A percentile compares a stretch with the other conserved stretches of the same genome.
These are phyloP conservation scores for Dothiorella sarmentorum DNA, from an alignment of 2,329 filamentous ascomycete species.

Conservation along the genomic window DNA sequence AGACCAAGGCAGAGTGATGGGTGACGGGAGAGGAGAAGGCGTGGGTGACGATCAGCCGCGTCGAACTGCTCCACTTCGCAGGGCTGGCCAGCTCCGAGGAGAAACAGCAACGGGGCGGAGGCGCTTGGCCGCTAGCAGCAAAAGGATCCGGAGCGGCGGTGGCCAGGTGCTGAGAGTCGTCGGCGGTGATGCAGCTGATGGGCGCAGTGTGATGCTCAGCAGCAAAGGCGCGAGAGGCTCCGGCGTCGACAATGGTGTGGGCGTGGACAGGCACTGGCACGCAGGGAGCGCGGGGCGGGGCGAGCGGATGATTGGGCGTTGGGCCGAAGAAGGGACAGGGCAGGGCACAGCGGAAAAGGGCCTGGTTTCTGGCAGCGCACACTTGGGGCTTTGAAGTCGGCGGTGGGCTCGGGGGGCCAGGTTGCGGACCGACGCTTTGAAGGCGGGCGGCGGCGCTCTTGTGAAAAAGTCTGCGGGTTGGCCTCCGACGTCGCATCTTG, in stretches of 20 bases:
- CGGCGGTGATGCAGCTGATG: too few species aligned
- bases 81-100: constrained; percentile 15
- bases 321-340: neutral
- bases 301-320: neutral
- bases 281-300: neutral
- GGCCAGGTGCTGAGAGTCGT: constrained; percentile 1
- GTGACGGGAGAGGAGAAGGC: neutral
- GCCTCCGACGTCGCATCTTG: constrained; percentile 17
- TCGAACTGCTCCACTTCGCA: neutral
- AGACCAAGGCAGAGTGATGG: too few species aligned
- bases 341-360: constrained; percentile 7
- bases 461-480: constrained; percentile 14
- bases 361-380: neutral
- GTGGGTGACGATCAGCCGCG: neutral
- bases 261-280: too few species aligned
- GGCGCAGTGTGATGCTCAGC: too few species aligned
- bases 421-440: constrained; percentile 8
- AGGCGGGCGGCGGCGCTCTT: constrained; percentile 10
- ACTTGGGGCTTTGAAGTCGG: constrained; percentile 12
- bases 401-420: constrained; percentile 9
- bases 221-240: too few species aligned
- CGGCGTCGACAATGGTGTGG: too few species aligned
- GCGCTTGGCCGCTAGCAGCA: constrained; percentile 7
- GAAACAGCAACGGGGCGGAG: neutral
- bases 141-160: constrained; percentile 1